Evolutionary conservation across 176 grass and related monocot species (phyloP).

Genomic region (Carex parvula): DNA sequence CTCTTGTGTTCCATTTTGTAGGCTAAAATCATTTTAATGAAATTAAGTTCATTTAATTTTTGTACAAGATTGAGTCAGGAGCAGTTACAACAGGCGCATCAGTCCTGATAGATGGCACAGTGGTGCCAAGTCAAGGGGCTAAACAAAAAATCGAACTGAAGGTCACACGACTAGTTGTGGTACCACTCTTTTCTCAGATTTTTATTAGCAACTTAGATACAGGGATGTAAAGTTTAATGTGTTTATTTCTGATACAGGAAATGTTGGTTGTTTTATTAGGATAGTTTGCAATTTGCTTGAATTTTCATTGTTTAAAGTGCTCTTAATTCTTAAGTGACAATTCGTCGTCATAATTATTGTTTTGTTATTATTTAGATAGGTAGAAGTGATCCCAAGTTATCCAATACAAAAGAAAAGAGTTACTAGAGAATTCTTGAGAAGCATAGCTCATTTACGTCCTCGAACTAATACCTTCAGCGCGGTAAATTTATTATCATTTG

Average conservation of each 20-base stretch:
- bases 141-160: constrained; percentile 97
- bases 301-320: not conserved
- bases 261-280: not conserved
- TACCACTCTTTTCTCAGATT: constrained; percentile 36
- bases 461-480: constrained; percentile 98
- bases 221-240: not conserved
- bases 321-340: not conserved
- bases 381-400: constrained; percentile 79
- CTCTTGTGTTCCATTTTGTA: constrained; percentile 3
- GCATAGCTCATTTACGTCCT: constrained; percentile 90
- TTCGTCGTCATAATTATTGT: not conserved
- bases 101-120: constrained; percentile 73
- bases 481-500: constrained; percentile 45
- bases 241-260: not conserved
- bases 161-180: constrained; percentile 71
- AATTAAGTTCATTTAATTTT: not conserved
- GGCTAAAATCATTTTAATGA: not conserved
- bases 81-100: constrained; percentile 68
- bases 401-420: constrained; percentile 95
- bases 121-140: constrained; percentile 80
- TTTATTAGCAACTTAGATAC: not conserved
- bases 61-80: constrained; percentile 77
- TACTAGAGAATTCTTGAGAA: constrained; percentile 89
- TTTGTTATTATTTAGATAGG: constrained; percentile 65
- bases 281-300: not conserved